These are phyloP conservation scores for Cryptosporidium sp. DNA, from an alignment of 169 alveolate species.

Conservation along the genomic window DNA sequence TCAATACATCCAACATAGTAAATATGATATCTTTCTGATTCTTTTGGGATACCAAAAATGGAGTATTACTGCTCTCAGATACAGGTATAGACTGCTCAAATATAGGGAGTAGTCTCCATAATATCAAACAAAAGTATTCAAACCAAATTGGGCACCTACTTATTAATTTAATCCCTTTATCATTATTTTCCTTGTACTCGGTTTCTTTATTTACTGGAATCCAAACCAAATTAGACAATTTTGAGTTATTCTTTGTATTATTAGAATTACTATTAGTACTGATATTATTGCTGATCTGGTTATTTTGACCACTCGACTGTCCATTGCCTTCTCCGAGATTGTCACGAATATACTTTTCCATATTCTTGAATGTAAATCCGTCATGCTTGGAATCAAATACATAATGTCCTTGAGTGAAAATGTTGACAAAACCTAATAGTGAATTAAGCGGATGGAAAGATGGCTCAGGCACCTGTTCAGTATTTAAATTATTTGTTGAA, in stretches of 20 bases:
- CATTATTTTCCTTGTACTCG: constrained; percentile 1
- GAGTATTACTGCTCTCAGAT: background rate
- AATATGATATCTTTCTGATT: constrained; percentile 43
- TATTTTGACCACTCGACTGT: background rate
- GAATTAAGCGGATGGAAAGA: constrained; percentile 63
- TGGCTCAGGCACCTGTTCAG: background rate
- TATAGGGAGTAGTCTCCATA: constrained; percentile 67
- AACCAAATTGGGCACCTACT: constrained; percentile 74
- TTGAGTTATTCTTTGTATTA: background rate
- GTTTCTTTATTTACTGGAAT: constrained; percentile 19
- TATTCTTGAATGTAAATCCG: constrained; percentile 51
- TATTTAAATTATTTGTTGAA: background rate
- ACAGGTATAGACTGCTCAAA: constrained; percentile 14
- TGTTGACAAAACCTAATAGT: constrained; percentile 15
- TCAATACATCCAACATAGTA: constrained; percentile 56
- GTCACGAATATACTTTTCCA: constrained; percentile 55
- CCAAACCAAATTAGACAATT: constrained; percentile 24
- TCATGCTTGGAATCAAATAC: constrained; percentile 54
- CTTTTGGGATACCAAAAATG: constrained; percentile 7
- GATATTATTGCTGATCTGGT: background rate
- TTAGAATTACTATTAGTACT: background rate
- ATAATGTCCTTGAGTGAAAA: constrained; percentile 57
- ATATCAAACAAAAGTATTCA: constrained; percentile 56
- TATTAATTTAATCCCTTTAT: constrained; percentile 12
- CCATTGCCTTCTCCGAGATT: background rate